Evolutionary conservation across 495 filamentous ascomycete genomes (phyloP).

Genomic region (Parmelia sp.): DNA sequence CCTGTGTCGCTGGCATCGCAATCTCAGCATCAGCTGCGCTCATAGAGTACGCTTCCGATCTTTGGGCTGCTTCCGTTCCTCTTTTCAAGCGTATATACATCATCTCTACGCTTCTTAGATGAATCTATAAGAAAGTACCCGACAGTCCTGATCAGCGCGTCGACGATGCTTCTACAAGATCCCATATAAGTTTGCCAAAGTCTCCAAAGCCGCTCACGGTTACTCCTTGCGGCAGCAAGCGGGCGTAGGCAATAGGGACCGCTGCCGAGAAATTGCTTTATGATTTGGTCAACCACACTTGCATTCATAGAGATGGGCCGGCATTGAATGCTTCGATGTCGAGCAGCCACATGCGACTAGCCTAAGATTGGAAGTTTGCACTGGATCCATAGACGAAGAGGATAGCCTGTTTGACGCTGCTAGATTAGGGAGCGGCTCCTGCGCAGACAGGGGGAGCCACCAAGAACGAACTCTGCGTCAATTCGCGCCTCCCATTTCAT

Average conservation of each 20-base stretch:
- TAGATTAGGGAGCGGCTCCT: neutral
- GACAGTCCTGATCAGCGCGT: neutral
- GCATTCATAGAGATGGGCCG: too few relatives aligned
- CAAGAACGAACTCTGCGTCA: conserved; percentile 48
- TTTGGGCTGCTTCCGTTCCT: neutral
- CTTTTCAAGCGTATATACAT: neutral
- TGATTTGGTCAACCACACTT: conserved; percentile 31
- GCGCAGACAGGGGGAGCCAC: conserved; percentile 18
- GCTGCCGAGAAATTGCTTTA: conserved; percentile 32
- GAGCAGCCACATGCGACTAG: conserved; percentile 35
- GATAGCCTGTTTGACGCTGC: conserved; percentile 11
- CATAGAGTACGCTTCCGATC: neutral
- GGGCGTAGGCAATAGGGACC: conserved; percentile 33
- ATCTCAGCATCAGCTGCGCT: neutral
- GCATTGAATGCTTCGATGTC: too few relatives aligned
- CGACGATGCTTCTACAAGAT: neutral
- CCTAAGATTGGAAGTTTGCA: neutral
- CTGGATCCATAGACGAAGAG: neutral
- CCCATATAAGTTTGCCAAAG: neutral
- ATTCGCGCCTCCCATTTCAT: conserved; percentile 39
- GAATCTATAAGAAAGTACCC: neutral
- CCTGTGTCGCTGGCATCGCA: neutral
- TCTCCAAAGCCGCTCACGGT: neutral
- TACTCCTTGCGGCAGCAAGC: neutral
- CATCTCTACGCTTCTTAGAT: neutral